Evolutionary conservation across 2,329 filamentous ascomycete genomes (phyloP), one percentile per base, ranked within the genome.

Genomic region (Neofusicoccum kwambonambiense): DNA sequence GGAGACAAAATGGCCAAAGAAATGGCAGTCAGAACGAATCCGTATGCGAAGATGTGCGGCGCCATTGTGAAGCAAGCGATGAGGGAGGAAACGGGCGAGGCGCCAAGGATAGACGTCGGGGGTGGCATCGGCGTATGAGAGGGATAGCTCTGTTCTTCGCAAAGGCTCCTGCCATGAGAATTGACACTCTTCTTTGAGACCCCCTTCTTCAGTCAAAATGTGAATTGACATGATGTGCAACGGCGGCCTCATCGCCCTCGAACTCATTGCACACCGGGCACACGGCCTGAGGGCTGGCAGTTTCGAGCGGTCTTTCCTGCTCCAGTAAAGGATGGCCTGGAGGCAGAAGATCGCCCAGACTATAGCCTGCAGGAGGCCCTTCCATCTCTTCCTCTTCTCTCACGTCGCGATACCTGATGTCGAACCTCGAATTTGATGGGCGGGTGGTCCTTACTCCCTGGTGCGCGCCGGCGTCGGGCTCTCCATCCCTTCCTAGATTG

Each of bases 211-310:
- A 70, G 11, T 66, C 78, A 62, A 89, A 87, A 72, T 89, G 87
- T 3, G 70, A 74, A 31, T 86, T 84, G 65, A 91, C 87, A 70
- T 92, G 89, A 74, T 89, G 83, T 9, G 85, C 85, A 9, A 92
- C 87, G 8, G 89, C 89, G 0, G 80, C 78, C 70, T 89, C 89
- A 68, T 92, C 89, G 1, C 89, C 89, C 68, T 89, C 83, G 73
- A 91, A 92, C 0, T 71, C 76, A 3, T 81, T 82, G 72, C 89
- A 92, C 1, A 92, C 86, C 0, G 89, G 89, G 72, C 89, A 92
- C 5, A 63, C 74, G 6, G 37, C 56, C 54, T 70, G 78, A 34
- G 67, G 49, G 60, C 19, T 54, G 68, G 37, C 54, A 61, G 64
- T 66, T 50, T 35, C 34, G 52, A 42, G 67, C 61, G n/a, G 65